These are phyloP conservation scores for Ophiostoma angusticollis DNA, from an alignment of 2,329 filamentous ascomycete species.

Conservation along the genomic window DNA sequence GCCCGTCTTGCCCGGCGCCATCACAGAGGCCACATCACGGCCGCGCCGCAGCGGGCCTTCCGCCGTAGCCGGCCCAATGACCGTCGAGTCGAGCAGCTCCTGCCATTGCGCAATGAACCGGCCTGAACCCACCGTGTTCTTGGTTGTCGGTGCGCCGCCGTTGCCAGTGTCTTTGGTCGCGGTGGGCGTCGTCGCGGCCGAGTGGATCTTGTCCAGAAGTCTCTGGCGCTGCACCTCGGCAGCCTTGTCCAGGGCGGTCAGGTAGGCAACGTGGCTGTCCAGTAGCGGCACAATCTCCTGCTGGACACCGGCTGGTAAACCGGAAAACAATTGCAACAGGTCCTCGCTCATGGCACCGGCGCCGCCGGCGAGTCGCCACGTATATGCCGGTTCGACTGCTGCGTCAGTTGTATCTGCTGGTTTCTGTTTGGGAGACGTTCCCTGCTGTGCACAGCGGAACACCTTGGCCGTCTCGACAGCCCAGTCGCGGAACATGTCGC, in stretches of 20 bases:
- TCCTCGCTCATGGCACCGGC: constrained; percentile 25
- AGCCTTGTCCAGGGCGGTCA: constrained; percentile 38
- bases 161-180: neutral
- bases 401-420: neutral
- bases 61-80: constrained; percentile 41
- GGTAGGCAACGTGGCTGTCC: constrained; percentile 48
- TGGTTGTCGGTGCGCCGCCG: neutral
- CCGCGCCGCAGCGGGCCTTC: constrained; percentile 41
- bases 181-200: constrained; percentile 9
- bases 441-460: constrained; percentile 28
- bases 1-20: constrained; percentile 22
- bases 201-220: constrained; percentile 33
- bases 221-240: constrained; percentile 43
- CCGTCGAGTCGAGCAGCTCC: constrained; percentile 53
- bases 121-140: constrained; percentile 44
- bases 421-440: neutral
- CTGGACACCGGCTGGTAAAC: constrained; percentile 35
- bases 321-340: constrained; percentile 29
- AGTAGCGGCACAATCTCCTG: constrained; percentile 36
- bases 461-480: constrained; percentile 42
- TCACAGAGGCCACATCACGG: constrained; percentile 31
- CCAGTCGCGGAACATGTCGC: constrained; percentile 47
- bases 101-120: constrained; percentile 64
- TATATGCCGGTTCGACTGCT: neutral
- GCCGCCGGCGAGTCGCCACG: constrained; percentile 22